Percentiles rank a stretch among this genome's conserved stretches.
phyloP scores from a whole-genome alignment of 495 filamentous ascomycete species.

The Penicillium chermesinum region DNA sequence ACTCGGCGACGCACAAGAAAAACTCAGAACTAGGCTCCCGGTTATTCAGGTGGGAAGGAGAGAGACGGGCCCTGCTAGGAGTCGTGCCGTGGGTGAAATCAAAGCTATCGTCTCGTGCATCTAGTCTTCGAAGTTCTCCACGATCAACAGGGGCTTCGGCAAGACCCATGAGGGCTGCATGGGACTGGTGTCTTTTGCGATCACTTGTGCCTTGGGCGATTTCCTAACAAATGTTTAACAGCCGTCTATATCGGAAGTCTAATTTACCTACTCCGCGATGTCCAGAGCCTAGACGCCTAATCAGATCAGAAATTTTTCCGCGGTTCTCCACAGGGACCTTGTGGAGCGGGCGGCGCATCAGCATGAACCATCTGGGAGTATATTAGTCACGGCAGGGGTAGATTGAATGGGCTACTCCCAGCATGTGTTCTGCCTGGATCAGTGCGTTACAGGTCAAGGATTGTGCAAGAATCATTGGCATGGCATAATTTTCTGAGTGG shows the following conservation, averaged over 20 bases:
- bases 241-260: no score
- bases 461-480: no score
- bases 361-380: slow-evolving; percentile 25
- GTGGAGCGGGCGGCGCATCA: slow-evolving; percentile 45
- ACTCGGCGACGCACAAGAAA: slow-evolving; percentile 9
- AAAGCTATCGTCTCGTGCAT: slow-evolving; percentile 15
- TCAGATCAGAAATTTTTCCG: slow-evolving; percentile 54
- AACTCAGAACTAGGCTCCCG: slow-evolving; percentile 1
- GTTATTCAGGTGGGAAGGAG: slow-evolving; percentile 28
- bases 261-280: slow-evolving; percentile 44
- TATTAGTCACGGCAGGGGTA: neutral
- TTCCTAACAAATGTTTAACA: no score
- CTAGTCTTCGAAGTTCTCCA: slow-evolving; percentile 35
- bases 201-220: slow-evolving; percentile 22
- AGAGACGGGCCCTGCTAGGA: slow-evolving; percentile 9
- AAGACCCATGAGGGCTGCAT: slow-evolving; percentile 43
- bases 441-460: no score
- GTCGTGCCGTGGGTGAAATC: slow-evolving; percentile 24
- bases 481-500: no score
- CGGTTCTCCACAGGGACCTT: slow-evolving; percentile 49
- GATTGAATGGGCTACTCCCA: neutral
- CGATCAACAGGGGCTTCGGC: slow-evolving; percentile 28
- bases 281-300: slow-evolving; percentile 64
- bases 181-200: slow-evolving; percentile 45
- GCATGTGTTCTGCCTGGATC: slow-evolving; percentile 12